A percentile compares a stretch with the other conserved stretches of the same genome.
Conservation (phyloP, 495 filamentous ascomycete species). For the Neurospora tetraspora region DNA sequence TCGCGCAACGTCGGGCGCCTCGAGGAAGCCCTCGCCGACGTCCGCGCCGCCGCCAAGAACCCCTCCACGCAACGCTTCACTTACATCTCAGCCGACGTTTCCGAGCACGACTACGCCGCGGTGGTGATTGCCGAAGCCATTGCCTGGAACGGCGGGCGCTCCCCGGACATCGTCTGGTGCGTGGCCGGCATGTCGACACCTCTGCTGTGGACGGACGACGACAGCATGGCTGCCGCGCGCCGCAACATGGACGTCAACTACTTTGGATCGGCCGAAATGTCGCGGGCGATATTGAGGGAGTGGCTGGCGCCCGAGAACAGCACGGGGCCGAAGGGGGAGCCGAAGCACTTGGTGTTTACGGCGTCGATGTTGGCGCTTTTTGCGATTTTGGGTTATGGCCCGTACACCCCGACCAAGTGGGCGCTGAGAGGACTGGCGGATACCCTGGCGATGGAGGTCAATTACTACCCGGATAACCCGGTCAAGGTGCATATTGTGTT, state of each 20-base stretch:
- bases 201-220: slow-evolving; percentile 63
- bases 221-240: slow-evolving; percentile 49
- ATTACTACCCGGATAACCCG: slow-evolving; percentile 58
- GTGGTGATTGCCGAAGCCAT: slow-evolving; percentile 62
- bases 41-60: slow-evolving; percentile 53
- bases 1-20: slow-evolving; percentile 70
- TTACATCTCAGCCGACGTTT: slow-evolving; percentile 77
- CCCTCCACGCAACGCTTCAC: slow-evolving; percentile 64
- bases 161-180: slow-evolving; percentile 87
- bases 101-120: slow-evolving; percentile 52
- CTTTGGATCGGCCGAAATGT: slow-evolving; percentile 79
- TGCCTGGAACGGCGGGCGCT: slow-evolving; percentile 66
- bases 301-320: slow-evolving; percentile 45
- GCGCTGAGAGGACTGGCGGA: slow-evolving; percentile 80
- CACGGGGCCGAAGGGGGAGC: slow-evolving; percentile 25
- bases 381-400: slow-evolving; percentile 70
- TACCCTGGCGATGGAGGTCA: slow-evolving; percentile 69
- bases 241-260: slow-evolving; percentile 89
- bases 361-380: slow-evolving; percentile 66
- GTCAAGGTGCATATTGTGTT: slow-evolving; percentile 77
- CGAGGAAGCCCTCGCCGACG: slow-evolving; percentile 54
- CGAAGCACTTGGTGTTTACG: slow-evolving; percentile 82
- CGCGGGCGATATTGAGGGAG: slow-evolving; percentile 53
- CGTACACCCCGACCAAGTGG: slow-evolving; percentile 78
- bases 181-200: slow-evolving; percentile 72